Conservation (phyloP, 2,329 filamentous ascomycete species). For the Sarocladium strictum region DNA sequence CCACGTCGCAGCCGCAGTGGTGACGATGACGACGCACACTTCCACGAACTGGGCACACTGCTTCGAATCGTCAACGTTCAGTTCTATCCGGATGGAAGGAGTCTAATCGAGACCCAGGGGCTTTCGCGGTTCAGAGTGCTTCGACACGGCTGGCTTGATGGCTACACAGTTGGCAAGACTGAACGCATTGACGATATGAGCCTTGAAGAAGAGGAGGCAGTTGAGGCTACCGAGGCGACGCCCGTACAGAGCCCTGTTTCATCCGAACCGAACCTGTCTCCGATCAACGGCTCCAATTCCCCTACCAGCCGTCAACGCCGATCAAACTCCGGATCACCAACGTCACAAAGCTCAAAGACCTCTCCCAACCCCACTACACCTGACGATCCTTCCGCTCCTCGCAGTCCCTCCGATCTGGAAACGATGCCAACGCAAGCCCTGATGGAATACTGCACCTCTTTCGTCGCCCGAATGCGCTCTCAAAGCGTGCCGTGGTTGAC, state of each 20-base stretch:
- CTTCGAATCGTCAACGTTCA: constrained; percentile 70
- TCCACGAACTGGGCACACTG: constrained; percentile 71
- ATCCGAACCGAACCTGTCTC: neutral
- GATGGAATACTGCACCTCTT: constrained; percentile 58
- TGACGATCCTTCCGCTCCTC: neutral
- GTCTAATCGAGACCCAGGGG: constrained; percentile 72
- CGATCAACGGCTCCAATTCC: neutral
- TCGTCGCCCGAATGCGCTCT: constrained; percentile 62
- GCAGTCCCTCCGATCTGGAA: constrained; percentile 15
- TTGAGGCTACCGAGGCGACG: constrained; percentile 59
- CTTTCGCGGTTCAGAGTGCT: constrained; percentile 70
- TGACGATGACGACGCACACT: constrained; percentile 31
- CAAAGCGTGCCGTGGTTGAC: constrained; percentile 71
- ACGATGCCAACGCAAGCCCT: constrained; percentile 64
- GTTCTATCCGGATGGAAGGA: constrained; percentile 72
- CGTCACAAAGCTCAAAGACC: neutral
- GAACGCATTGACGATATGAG: constrained; percentile 79
- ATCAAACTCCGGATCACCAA: neutral
- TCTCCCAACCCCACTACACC: neutral
- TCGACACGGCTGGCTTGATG: constrained; percentile 60
- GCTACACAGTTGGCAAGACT: constrained; percentile 70
- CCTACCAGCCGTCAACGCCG: neutral
- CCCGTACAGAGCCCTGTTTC: neutral
- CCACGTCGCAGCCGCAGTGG: constrained; percentile 48
- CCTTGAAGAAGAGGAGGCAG: constrained; percentile 69